These are phyloP conservation scores for Ophiostoma novo-ulmi DNA, from an alignment of 2,329 filamentous ascomycete species.

Conservation along the genomic window DNA sequence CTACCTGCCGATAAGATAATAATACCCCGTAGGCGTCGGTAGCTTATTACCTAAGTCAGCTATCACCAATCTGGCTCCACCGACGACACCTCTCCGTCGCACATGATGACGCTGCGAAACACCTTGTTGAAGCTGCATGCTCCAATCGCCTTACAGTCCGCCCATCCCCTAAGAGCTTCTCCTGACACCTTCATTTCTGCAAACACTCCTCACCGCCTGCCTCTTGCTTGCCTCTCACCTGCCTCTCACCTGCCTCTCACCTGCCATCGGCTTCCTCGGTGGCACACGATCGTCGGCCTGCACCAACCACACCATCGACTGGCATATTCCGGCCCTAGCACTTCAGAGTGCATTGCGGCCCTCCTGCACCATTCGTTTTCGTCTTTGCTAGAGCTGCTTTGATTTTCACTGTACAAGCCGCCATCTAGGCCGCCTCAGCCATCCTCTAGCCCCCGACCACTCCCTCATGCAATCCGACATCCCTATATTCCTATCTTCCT, in stretches of 20 bases:
- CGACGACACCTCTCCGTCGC: conserved; percentile 12
- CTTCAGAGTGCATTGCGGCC: not conserved
- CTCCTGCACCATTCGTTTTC: not conserved
- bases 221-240: not conserved
- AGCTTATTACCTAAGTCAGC: conserved; percentile 9
- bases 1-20: conserved; percentile 10
- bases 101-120: conserved; percentile 18
- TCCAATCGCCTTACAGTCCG: not conserved
- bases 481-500: not conserved
- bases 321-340: not conserved
- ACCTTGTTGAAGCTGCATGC: not conserved
- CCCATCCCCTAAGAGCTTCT: not conserved
- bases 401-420: not conserved
- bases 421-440: not conserved
- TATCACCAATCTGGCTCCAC: not conserved
- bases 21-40: not conserved
- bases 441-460: not conserved
- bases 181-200: not conserved
- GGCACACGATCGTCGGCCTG: not conserved
- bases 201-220: not conserved
- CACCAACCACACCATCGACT: not conserved
- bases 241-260: not conserved
- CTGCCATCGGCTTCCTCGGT: conserved; percentile 19
- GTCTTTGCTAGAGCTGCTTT: not conserved
- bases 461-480: not conserved